Evolutionary conservation across 2,329 filamentous ascomycete species (phyloP).

Genomic region (Fusarium tanahbumbuense): DNA sequence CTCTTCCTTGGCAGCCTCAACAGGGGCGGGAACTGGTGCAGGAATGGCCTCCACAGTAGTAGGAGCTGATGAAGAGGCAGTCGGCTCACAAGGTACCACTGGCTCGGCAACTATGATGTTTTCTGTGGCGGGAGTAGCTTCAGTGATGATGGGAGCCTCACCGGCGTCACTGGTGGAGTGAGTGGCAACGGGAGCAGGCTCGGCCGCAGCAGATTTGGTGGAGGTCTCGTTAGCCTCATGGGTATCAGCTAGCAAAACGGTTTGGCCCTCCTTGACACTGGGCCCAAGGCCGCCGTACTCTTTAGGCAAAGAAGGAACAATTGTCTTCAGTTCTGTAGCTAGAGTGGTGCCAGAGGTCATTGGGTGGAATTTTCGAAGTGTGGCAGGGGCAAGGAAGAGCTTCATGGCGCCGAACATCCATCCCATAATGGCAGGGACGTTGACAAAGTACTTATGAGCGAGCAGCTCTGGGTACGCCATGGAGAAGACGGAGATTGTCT

Average conservation of each 20-base stretch:
- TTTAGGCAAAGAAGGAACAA: conserved; percentile 75
- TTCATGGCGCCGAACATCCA: conserved; percentile 84
- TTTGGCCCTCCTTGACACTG: conserved; percentile 54
- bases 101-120: conserved; percentile 4
- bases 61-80: not conserved
- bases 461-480: conserved; percentile 91
- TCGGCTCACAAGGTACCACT: conserved; percentile 8
- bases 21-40: conserved; percentile 23
- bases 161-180: not conserved
- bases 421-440: conserved; percentile 90
- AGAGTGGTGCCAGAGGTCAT: conserved; percentile 79
- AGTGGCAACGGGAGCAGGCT: not conserved
- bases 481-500: conserved; percentile 84
- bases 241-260: conserved; percentile 45
- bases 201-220: conserved; percentile 2
- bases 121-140: conserved; percentile 8
- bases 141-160: not conserved
- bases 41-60: conserved; percentile 4
- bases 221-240: conserved; percentile 29
- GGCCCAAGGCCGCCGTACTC: conserved; percentile 82
- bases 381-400: conserved; percentile 77
- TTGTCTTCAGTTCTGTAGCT: conserved; percentile 65
- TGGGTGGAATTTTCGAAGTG: conserved; percentile 82
- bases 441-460: conserved; percentile 91
- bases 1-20: conserved; percentile 35